Evolutionary conservation across 345 rosid species (phyloP).

Genomic region (Lepidium didymum): DNA sequence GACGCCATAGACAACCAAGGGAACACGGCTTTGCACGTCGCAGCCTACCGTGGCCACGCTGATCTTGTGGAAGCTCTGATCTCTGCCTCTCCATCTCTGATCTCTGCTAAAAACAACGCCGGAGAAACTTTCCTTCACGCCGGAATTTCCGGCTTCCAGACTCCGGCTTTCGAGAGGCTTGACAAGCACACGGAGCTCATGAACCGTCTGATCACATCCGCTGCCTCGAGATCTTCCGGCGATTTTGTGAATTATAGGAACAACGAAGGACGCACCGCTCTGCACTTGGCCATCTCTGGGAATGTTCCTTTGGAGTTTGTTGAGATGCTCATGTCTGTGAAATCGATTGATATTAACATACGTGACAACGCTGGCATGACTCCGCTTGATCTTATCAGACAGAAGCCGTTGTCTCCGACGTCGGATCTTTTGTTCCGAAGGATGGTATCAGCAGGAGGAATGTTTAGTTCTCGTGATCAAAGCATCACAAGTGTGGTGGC

Average conservation of each 20-base stretch:
- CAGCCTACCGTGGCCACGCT: conserved; percentile 70
- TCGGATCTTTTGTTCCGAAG: conserved; percentile 60
- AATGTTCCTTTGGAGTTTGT: conserved; percentile 57
- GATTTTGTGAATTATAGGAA: conserved; percentile 50
- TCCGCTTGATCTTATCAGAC: conserved; percentile 74
- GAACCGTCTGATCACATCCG: conserved; percentile 43
- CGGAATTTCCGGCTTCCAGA: conserved; percentile 69
- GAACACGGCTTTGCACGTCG: conserved; percentile 70
- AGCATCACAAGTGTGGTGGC: conserved; percentile 52
- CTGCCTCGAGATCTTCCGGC: conserved; percentile 26
- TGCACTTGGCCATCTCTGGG: conserved; percentile 70
- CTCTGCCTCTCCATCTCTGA: conserved; percentile 43
- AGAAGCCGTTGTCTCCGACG: conserved; percentile 51
- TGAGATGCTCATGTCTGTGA: conserved; percentile 63
- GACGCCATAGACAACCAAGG: conserved; percentile 51
- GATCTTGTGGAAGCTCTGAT: conserved; percentile 52
- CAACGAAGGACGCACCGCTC: conserved; percentile 69
- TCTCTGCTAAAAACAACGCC: conserved; percentile 43
- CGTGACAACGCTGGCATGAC: conserved; percentile 65
- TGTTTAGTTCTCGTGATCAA: conserved; percentile 46
- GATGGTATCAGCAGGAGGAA: conserved; percentile 74
- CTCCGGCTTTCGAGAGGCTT: conserved; percentile 65
- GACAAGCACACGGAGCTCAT: conserved; percentile 69
- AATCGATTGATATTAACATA: conserved; percentile 53
- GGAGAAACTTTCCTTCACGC: conserved; percentile 80